Conservation (phyloP, 768 basidiomycete genomes). For the Amanita fuliginea region DNA sequence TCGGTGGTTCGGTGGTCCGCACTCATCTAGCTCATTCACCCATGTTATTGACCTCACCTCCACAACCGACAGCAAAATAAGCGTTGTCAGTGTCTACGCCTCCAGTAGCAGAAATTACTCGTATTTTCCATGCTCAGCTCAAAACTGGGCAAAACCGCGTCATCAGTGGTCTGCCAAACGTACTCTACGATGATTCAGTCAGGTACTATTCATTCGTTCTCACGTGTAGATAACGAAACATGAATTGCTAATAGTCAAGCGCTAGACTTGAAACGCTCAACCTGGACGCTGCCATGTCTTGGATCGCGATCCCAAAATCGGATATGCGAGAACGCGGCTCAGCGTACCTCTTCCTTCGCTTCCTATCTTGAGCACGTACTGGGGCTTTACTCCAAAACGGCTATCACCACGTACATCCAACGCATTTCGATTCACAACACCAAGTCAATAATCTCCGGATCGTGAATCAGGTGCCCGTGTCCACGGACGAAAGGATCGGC, state of each 20-base stretch:
- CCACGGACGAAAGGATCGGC: constrained; percentile 19
- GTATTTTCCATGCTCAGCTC: constrained; percentile 19
- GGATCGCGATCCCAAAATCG: constrained; percentile 24
- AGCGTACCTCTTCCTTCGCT: constrained; percentile 14
- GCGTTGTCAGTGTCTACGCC: constrained; percentile 22
- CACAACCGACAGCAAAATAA: constrained; percentile 19
- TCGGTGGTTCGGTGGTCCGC: no score
- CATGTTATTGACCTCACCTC: constrained; percentile 16
- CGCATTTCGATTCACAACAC: constrained; percentile 27
- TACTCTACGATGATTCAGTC: constrained; percentile 25
- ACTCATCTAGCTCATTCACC: background rate
- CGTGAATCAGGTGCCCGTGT: constrained; percentile 25
- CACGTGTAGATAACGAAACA: no score
- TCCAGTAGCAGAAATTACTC: constrained; percentile 27
- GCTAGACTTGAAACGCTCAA: constrained; percentile 18
- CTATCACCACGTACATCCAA: constrained; percentile 19
- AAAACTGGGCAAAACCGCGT: constrained; percentile 30
- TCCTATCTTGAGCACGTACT: background rate
- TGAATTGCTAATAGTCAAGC: no score
- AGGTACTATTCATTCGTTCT: constrained; percentile 19
- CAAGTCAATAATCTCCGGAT: constrained; percentile 20
- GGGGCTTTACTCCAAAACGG: constrained; percentile 23
- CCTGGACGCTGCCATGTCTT: constrained; percentile 22
- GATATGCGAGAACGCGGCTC: constrained; percentile 21
- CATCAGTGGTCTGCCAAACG: constrained; percentile 26